A percentile compares a stretch with the other conserved stretches of the same genome.
Conservation (phyloP, 2,329 filamentous ascomycete genomes). For the Dothideomycetes sp. region DNA sequence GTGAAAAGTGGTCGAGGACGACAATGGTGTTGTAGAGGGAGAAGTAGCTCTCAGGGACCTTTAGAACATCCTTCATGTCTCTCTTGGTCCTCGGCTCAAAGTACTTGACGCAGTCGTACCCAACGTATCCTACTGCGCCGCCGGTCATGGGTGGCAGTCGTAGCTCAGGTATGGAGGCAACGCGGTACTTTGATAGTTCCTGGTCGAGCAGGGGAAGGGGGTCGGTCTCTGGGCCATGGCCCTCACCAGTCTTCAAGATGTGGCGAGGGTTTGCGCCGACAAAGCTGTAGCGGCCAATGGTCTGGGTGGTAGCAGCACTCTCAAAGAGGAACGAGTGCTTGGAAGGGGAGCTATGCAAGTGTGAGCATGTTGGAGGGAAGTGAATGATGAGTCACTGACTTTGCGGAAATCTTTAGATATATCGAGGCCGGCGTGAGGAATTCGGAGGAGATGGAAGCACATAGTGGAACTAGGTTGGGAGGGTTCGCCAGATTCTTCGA, state of each 20-base stretch:
- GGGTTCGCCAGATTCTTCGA: conserved; percentile 42
- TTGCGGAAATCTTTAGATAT: conserved; percentile 79
- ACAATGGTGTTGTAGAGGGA: conserved; percentile 95
- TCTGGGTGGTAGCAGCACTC: conserved; percentile 82
- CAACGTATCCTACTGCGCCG: conserved; percentile 91
- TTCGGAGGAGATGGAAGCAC: conserved; percentile 78
- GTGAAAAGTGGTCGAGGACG: conserved; percentile 89
- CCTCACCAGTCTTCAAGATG: conserved; percentile 75
- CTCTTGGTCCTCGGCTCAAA: conserved; percentile 96
- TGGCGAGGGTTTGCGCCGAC: conserved; percentile 64
- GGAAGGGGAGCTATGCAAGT: conserved; percentile 42
- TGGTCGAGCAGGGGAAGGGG: conserved; percentile 72
- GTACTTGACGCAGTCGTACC: conserved; percentile 94
- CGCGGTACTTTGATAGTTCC: conserved; percentile 67
- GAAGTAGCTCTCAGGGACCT: conserved; percentile 87
- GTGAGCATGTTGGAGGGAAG: conserved; percentile 4
- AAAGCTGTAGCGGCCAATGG: conserved; percentile 91
- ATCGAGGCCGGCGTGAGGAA: conserved; percentile 90
- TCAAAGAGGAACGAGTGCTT: conserved; percentile 91
- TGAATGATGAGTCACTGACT: conserved; percentile 41
- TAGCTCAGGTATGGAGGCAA: conserved; percentile 73
- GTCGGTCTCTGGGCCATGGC: conserved; percentile 74
- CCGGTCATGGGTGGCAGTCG: conserved; percentile 77
- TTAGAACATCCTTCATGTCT: conserved; percentile 68
- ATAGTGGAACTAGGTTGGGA: conserved; percentile 72